Evolutionary conservation across 2,329 filamentous ascomycete genomes (phyloP).

Genomic region (Coniochaeta sp.): DNA sequence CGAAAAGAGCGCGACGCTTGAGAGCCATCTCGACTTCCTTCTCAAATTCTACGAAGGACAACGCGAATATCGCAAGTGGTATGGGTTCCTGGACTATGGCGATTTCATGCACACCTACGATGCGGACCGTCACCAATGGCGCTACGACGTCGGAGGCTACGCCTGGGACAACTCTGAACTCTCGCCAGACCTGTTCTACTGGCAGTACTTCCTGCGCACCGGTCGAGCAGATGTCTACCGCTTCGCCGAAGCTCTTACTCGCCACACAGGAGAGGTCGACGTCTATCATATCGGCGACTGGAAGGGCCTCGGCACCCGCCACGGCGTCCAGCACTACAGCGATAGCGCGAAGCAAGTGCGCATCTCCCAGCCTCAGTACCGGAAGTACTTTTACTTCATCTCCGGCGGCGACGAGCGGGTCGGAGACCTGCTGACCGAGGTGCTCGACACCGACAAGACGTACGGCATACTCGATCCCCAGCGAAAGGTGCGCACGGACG

Average conservation of each 20-base stretch:
- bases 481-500: conserved; percentile 50
- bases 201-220: conserved; percentile 55
- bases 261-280: conserved; percentile 55
- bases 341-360: conserved; percentile 57
- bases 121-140: conserved; percentile 49
- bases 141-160: conserved; percentile 56
- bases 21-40: neutral
- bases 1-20: no score
- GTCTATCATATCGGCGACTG: conserved; percentile 52
- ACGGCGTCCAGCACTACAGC: conserved; percentile 54
- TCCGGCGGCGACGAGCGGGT: conserved; percentile 50
- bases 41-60: conserved; percentile 13
- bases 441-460: conserved; percentile 43
- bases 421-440: conserved; percentile 45
- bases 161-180: conserved; percentile 61
- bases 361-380: conserved; percentile 50
- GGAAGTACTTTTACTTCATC: conserved; percentile 44
- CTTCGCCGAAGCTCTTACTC: conserved; percentile 49
- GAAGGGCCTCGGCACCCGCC: conserved; percentile 54
- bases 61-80: conserved; percentile 50
- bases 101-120: conserved; percentile 60
- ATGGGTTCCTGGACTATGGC: conserved; percentile 56
- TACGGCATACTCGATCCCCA: conserved; percentile 47
- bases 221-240: conserved; percentile 49
- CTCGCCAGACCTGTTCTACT: conserved; percentile 55